phyloP scores from a whole-genome alignment of 176 grass and related monocot genomes.

The Otatea glauca region DNA sequence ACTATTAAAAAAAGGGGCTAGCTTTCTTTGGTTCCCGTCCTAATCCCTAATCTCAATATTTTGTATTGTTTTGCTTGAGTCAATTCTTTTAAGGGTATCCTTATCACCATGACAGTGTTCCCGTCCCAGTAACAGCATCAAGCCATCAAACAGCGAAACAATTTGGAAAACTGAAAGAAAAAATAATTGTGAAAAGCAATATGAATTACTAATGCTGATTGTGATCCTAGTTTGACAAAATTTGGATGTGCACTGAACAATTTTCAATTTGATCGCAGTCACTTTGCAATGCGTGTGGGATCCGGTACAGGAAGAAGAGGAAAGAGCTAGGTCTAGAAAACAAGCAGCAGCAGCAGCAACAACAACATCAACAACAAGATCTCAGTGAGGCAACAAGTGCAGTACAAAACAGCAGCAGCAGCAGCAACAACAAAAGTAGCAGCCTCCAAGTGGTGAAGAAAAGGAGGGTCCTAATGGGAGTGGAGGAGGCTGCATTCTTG shows the following conservation, averaged over 20 bases:
- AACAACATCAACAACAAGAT: neutral
- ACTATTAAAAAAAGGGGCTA: slow-evolving; percentile 36
- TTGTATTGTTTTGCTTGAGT: neutral
- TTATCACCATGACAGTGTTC: slow-evolving; percentile 37
- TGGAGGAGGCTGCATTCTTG: slow-evolving; percentile 85
- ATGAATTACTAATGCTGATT: neutral
- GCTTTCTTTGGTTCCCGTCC: slow-evolving; percentile 16
- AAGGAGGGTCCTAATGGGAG: slow-evolving; percentile 66
- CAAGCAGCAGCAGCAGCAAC: neutral
- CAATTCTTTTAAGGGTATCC: slow-evolving; percentile 38
- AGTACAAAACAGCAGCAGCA: slow-evolving; percentile 33
- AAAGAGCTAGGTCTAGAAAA: slow-evolving; percentile 58
- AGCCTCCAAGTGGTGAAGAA: slow-evolving; percentile 64
- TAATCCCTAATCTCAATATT: slow-evolving; percentile 37
- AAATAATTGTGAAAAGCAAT: neutral
- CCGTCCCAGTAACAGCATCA: neutral
- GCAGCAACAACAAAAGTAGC: slow-evolving; percentile 21
- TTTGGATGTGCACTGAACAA: neutral
- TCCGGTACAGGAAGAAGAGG: slow-evolving; percentile 92
- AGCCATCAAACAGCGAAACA: neutral
- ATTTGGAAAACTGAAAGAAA: neutral
- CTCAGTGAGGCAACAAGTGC: slow-evolving; percentile 23
- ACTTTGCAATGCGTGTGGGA: slow-evolving; percentile 94
- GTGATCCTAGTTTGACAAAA: neutral
- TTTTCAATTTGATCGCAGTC: slow-evolving; percentile 48